Percentiles rank a stretch among this genome's conserved stretches.
These are phyloP conservation scores for Pneumocystis wakefieldiae DNA, from an alignment of 1,139 yeast genomes.

Conservation along the genomic window DNA sequence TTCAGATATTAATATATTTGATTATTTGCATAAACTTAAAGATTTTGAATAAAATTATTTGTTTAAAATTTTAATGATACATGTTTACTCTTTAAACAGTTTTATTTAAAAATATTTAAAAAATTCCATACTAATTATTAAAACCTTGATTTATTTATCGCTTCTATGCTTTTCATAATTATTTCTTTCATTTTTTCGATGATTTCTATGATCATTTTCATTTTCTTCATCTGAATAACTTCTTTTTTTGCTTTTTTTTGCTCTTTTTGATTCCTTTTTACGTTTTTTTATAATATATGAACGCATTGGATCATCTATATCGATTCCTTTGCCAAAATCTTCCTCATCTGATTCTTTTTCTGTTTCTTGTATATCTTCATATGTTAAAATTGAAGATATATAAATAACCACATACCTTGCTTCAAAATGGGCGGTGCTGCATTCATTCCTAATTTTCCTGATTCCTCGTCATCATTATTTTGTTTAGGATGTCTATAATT, in stretches of 20 bases:
- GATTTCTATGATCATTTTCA: not conserved
- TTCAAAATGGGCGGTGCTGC: slow-evolving; percentile 6
- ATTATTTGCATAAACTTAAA: too few relatives aligned
- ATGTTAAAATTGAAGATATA: slow-evolving; percentile 6
- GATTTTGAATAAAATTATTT: too few relatives aligned
- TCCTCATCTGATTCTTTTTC: slow-evolving; percentile 2
- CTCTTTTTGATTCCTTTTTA: not conserved
- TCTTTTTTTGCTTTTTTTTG: not conserved
- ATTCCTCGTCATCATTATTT: slow-evolving; percentile 12
- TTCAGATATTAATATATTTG: too few relatives aligned
- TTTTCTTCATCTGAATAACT: not conserved
- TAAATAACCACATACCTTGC: not conserved
- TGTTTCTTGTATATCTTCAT: slow-evolving; percentile 4
- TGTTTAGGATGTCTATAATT: slow-evolving; percentile 35
- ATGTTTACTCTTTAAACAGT: too few relatives aligned
- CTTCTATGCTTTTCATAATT: not conserved
- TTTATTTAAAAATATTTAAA: too few relatives aligned
- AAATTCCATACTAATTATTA: too few relatives aligned
- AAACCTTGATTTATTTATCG: too few relatives aligned
- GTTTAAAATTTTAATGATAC: too few relatives aligned
- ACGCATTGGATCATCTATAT: slow-evolving; percentile 16
- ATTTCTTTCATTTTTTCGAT: not conserved
- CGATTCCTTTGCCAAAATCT: slow-evolving; percentile 9
- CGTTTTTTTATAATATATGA: slow-evolving; percentile 12
- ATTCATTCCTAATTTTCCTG: slow-evolving; percentile 12